Evolutionary conservation across 2,329 filamentous ascomycete species (phyloP), one percentile per base, ranked within the genome.

Genomic region (Capronia coronata): DNA sequence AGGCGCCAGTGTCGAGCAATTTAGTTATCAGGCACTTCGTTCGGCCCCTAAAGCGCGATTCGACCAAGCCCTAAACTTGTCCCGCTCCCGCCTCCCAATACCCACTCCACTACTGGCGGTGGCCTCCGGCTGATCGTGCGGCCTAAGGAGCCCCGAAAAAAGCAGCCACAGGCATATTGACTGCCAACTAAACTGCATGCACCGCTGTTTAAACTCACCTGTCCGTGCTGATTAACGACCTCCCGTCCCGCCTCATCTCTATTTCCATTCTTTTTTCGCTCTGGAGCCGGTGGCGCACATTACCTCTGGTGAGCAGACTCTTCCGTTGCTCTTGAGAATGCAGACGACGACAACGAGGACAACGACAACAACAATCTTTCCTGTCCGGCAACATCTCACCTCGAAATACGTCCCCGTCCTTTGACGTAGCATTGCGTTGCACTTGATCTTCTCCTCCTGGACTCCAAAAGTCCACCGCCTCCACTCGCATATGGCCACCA

Each of bases 401-500:
- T 38, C 25, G 25, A 29, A n/a, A n/a, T n/a, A 43, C 35, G 37
- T 46, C 30, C 16, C 34, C 8, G 4, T 37, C n/a, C 5, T 18
- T 18, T 37, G 7, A 16, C 34, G 25, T 25, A 22, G 41, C 27
- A 21, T 43, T 37, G 42, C 43, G 42, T 41, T 37, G 38, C 43
- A 22, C 44, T 48, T 43, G 23, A 43, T 23, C 34, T 42, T 22
- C 32, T 47, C 23, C n/a, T 25, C 30, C 39, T 46, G 30, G 27
- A 42, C 42, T 27, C 43, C 22, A 25, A 27, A 21, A 34, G 14
- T 5, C 25, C 43, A n/a, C 8, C 39, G 22, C 40, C 35, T 34
- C 16, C 39, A 29, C 25, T 25, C 30, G 22, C 44, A 21, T 23
- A 57, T 59, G 56, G 50, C 58, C 38, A 50, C 50, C 59, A 64